Evolutionary conservation across 225 moss, liverwort and hornwort genomes (phyloP), one percentile per base, ranked within the genome.

Genomic region (Antitrichia curtipendula): DNA sequence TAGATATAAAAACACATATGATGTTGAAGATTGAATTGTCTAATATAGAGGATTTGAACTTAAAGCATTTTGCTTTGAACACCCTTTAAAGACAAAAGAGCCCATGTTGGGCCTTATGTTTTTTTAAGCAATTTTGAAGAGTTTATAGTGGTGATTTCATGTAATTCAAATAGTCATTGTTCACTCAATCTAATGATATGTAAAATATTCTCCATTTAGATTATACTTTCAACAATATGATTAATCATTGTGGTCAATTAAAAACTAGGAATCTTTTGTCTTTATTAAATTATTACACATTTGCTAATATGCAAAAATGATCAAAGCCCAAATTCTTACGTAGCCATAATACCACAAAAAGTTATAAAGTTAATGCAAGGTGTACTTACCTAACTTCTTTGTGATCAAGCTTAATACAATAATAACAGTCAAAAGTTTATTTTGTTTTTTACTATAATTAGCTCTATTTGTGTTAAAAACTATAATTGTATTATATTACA

Each of bases 311-410:
- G 18, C 19, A 73, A 72, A 41, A 32, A 32, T 32, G 7, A 32
- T 32, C 2, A 74, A 49, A 20, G 20, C 4, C 3, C 2, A 74
- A 49, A 2, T 32, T 49, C 4, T 49, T 7, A 1, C 1, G 0
- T 49, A 3, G 11, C 47, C 1, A 47, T 17, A 19, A 31, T 32
- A 74, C 0, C 0, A 1, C 2, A 20, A 49, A 74, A 4, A 1
- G n/a, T 73, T 31, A 31, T 4, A 18, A 73, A 73, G 4, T 1
- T 45, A 6, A 10, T 10, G 0, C 10, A 29, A 18, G 1, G n/a
- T 19, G 7, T 72, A 45, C 4, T 17, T 7, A 18, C 2, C 0
- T 29, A 10, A 72, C 0, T 0, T 2, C 29, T 3, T 0, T 18
- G 4, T 18, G 11, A 31, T 1, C 11, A 47, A 73, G 10, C 29